These are phyloP conservation scores for Pseudodiploospora longispora DNA, from an alignment of 2,329 filamentous ascomycete genomes.

Conservation along the genomic window DNA sequence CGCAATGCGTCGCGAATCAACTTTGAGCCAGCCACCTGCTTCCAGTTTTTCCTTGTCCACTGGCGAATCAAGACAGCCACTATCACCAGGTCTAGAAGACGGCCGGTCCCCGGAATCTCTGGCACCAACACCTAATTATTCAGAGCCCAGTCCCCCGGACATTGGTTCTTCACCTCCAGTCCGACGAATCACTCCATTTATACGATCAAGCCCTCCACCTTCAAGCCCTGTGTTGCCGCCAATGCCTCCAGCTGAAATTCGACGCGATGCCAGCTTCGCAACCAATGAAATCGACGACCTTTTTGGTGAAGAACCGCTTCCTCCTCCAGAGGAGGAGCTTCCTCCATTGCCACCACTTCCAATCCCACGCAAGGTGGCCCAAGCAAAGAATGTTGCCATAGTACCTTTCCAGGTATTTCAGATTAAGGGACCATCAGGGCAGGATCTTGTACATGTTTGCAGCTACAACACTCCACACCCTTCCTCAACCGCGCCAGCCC, in stretches of 20 bases:
- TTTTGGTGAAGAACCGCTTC: conserved; percentile 52
- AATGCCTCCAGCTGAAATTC: conserved; percentile 51
- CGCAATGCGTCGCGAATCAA: conserved; percentile 51
- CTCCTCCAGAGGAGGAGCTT: conserved; percentile 20
- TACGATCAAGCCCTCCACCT: conserved; percentile 54
- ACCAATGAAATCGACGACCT: conserved; percentile 67
- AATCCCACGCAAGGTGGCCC: conserved; percentile 18
- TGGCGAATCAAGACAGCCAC: conserved; percentile 26
- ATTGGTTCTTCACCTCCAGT: conserved; percentile 89
- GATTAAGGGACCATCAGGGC: conserved; percentile 26
- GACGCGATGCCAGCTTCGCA: conserved; percentile 75
- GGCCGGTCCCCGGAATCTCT: conserved; percentile 47
- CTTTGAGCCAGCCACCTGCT: conserved; percentile 43
- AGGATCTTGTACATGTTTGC: conserved; percentile 27
- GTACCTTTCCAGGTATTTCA: conserved; percentile 37
- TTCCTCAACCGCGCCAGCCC: conserved; percentile 10
- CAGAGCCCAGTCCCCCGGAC: conserved; percentile 64
- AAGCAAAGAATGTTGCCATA: conserved; percentile 26
- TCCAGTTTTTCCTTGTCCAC: conserved; percentile 39
- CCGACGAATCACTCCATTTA: conserved; percentile 50
- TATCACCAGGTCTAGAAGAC: conserved; percentile 39
- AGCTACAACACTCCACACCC: conserved; percentile 18
- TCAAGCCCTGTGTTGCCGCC: conserved; percentile 73
- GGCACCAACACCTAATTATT: conserved; percentile 43
- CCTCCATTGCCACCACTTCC: conserved; percentile 5